Percentiles rank a stretch among this genome's conserved stretches.
Evolutionary conservation across 1,284 basidiomycete species (phyloP).

Genomic region (Binderoboletus segoi): DNA sequence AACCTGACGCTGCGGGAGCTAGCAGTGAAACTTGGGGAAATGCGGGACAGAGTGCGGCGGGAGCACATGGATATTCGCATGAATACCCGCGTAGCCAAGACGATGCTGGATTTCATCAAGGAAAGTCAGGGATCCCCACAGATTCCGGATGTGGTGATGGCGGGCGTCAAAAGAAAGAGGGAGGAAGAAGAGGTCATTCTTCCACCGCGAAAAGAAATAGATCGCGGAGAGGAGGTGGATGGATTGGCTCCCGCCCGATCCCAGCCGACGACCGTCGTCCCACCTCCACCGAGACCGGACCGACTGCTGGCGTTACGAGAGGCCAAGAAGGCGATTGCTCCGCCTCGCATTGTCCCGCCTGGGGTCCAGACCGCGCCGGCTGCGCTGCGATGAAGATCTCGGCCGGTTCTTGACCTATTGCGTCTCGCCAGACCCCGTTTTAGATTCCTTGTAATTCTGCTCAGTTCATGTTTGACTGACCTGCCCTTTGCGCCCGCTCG

Average conservation of each 20-base stretch:
- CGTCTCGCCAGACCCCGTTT: too few species aligned
- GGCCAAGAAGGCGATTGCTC: conserved; percentile 20
- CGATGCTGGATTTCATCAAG: conserved; percentile 49
- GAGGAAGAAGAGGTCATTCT: conserved; percentile 26
- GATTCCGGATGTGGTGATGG: neutral
- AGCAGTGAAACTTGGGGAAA: conserved; percentile 44
- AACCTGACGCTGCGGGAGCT: conserved; percentile 42
- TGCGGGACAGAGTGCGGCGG: conserved; percentile 53
- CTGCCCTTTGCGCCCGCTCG: too few species aligned
- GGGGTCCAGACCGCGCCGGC: conserved; percentile 3
- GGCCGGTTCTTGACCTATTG: too few species aligned
- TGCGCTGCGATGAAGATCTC: conserved; percentile 12
- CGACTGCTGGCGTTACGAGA: conserved; percentile 15
- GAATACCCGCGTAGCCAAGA: conserved; percentile 53
- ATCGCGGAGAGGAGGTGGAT: conserved; percentile 13
- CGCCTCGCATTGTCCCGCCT: conserved; percentile 10
- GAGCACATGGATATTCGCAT: conserved; percentile 54
- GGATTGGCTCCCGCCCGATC: neutral
- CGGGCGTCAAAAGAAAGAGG: conserved; percentile 27
- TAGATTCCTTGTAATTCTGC: too few species aligned
- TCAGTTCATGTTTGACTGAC: too few species aligned
- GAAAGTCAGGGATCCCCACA: neutral
- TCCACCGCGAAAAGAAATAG: conserved; percentile 5
- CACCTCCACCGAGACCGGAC: conserved; percentile 29
- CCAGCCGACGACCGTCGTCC: neutral